Conservation (phyloP, 2,329 filamentous ascomycete species). For the Decorospora gaudefroyi region DNA sequence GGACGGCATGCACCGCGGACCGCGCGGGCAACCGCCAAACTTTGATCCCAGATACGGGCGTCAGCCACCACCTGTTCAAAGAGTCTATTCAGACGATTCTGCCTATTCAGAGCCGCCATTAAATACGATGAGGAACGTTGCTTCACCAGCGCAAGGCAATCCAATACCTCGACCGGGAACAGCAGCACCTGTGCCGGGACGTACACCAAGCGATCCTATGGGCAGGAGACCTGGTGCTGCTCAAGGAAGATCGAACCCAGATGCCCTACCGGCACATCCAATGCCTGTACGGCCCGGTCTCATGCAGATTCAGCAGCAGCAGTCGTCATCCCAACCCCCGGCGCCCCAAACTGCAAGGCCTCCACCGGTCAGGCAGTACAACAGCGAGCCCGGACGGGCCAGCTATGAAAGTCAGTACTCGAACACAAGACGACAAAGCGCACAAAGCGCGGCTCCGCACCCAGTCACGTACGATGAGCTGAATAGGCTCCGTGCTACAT, state of each 20-base stretch:
- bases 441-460: slow-evolving; percentile 35
- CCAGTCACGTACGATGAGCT: slow-evolving; percentile 80
- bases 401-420: slow-evolving; percentile 37
- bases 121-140: slow-evolving; percentile 38
- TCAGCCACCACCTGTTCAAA: slow-evolving; percentile 38
- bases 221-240: slow-evolving; percentile 49
- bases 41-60: slow-evolving; percentile 38
- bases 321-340: slow-evolving; percentile 29
- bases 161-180: slow-evolving; percentile 39
- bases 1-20: slow-evolving; percentile 19
- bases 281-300: slow-evolving; percentile 59
- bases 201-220: slow-evolving; percentile 35
- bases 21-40: slow-evolving; percentile 24
- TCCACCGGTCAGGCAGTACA: slow-evolving; percentile 59
- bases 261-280: slow-evolving; percentile 61
- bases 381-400: slow-evolving; percentile 47
- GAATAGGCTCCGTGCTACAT: slow-evolving; percentile 70
- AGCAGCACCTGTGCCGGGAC: slow-evolving; percentile 36
- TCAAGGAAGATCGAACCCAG: slow-evolving; percentile 53
- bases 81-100: slow-evolving; percentile 43
- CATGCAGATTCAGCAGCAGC: slow-evolving; percentile 37
- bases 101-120: slow-evolving; percentile 45
- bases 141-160: slow-evolving; percentile 32
- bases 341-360: slow-evolving; percentile 49
- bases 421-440: slow-evolving; percentile 27